Percentiles rank a stretch among this genome's conserved stretches.
phyloP scores from a whole-genome alignment of 2,329 filamentous ascomycete genomes.

The Colletotrichum simmondsii region DNA sequence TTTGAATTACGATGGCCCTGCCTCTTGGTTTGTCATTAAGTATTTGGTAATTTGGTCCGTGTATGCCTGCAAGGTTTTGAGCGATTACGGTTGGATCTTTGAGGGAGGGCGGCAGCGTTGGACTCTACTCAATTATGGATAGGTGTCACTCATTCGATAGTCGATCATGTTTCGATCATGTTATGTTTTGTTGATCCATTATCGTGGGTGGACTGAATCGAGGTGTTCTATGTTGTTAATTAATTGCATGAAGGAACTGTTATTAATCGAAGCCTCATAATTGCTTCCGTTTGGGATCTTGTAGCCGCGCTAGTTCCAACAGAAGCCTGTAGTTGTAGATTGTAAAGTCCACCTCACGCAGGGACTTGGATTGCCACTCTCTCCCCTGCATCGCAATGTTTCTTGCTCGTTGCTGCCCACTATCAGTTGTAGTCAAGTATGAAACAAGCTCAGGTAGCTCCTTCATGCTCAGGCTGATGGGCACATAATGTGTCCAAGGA shows the following conservation, averaged over 20 bases:
- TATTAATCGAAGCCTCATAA: background rate
- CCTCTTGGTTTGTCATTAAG: background rate
- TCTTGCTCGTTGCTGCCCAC: slow-evolving; percentile 59
- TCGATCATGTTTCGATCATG: background rate
- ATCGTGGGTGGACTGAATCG: too few relatives aligned
- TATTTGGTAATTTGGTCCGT: too few relatives aligned
- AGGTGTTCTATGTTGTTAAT: too few relatives aligned
- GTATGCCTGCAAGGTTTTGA: too few relatives aligned
- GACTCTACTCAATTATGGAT: background rate
- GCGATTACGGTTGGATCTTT: too few relatives aligned
- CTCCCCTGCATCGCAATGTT: slow-evolving; percentile 64
- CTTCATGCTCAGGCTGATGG: slow-evolving; percentile 58
- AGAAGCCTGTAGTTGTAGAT: slow-evolving; percentile 71
- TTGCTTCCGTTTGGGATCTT: slow-evolving; percentile 42
- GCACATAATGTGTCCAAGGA: slow-evolving; percentile 68
- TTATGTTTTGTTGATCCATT: too few relatives aligned
- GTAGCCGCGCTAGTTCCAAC: slow-evolving; percentile 62
- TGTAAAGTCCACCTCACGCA: slow-evolving; percentile 69
- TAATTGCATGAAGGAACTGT: too few relatives aligned
- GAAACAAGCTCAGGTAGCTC: slow-evolving; percentile 63
- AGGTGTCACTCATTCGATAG: background rate
- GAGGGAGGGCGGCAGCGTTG: too few relatives aligned
- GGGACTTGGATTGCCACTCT: slow-evolving; percentile 63
- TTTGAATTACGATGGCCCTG: background rate
- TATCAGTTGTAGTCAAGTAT: slow-evolving; percentile 54